Evolutionary conservation across 495 filamentous ascomycete species (phyloP), one percentile per base, ranked within the genome.

Genomic region (Chaetomium fimeti): DNA sequence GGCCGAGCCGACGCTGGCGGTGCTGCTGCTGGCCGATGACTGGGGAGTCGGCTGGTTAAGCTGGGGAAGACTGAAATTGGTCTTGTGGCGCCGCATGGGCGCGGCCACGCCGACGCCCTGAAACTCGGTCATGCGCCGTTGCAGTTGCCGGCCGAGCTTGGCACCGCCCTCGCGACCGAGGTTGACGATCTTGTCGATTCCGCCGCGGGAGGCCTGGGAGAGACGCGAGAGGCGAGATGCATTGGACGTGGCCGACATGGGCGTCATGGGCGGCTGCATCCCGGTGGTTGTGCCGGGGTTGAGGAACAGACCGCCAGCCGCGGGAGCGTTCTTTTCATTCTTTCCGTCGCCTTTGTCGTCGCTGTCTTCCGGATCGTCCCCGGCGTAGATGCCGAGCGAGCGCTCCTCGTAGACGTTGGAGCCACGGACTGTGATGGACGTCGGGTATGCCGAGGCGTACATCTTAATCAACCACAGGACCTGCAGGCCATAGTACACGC

Each of bases 401-500:
- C 83, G 83, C 72, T 92, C 89, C 69, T 88, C 86, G 64, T 88
- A 88, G 6, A 84, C 82, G 66, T 88, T 88, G 27, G 83, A 84
- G 32, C 83, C 79, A 15, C 89, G 81, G 70, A 92, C 84, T 16
- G 83, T 87, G 65, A 92, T 90, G 20, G 89, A 88, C 36, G 91
- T 88, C 0, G 89, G 89, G 66, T 88, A 91, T 18, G 88, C 82
- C 29, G 89, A 87, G 66, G 91, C 89, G 73, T 94, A 96, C 90
- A 95, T 96, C 91, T 95, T 95, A 38, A 94, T 83, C 25, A 92
- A 85, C 74, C 96, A 96, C 25, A 94, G 79, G 18, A 92, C 82
- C 65, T 92, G 88, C 1, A 95, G 77, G 3, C 86, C 86, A 60
- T 91, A 88, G 27, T 86, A 88, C 6, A 93, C 78, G 24, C 80